phyloP scores from a whole-genome alignment of 768 basidiomycete species.

The Pisolithus marmoratus region DNA sequence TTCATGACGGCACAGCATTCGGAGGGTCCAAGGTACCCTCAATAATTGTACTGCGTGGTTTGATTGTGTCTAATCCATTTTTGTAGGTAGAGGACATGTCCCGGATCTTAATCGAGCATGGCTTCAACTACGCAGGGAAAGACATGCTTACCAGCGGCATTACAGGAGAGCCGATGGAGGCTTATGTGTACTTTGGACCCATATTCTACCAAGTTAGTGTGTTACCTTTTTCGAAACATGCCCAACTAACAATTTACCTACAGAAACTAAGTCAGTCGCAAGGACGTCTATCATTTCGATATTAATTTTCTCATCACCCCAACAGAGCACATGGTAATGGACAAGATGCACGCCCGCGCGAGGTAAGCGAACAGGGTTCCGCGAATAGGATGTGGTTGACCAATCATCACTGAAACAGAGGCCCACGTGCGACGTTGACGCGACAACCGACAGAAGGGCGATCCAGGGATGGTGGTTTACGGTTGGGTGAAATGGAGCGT shows the following conservation, averaged over 20 bases:
- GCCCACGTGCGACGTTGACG: constrained; percentile 93
- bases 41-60: not conserved
- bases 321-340: constrained; percentile 97
- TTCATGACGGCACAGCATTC: constrained; percentile 94
- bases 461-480: constrained; percentile 93
- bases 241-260: constrained; percentile 3
- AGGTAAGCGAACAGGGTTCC: constrained; percentile 45
- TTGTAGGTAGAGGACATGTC: constrained; percentile 95
- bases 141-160: constrained; percentile 98
- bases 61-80: constrained; percentile 5
- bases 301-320: constrained; percentile 12
- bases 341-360: constrained; percentile 99
- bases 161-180: constrained; percentile 93
- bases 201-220: constrained; percentile 88
- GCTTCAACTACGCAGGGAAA: constrained; percentile 98
- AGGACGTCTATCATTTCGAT: not conserved
- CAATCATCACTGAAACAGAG: constrained; percentile 42
- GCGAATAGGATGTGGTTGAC: constrained; percentile 5
- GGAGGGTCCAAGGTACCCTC: constrained; percentile 85
- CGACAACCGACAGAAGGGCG: constrained; percentile 98
- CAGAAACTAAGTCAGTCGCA: constrained; percentile 85
- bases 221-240: constrained; percentile 2
- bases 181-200: constrained; percentile 97
- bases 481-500: constrained; percentile 98
- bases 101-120: constrained; percentile 87